phyloP scores from a whole-genome alignment of 2,329 filamentous ascomycete species.

The Pyrenophora teres region DNA sequence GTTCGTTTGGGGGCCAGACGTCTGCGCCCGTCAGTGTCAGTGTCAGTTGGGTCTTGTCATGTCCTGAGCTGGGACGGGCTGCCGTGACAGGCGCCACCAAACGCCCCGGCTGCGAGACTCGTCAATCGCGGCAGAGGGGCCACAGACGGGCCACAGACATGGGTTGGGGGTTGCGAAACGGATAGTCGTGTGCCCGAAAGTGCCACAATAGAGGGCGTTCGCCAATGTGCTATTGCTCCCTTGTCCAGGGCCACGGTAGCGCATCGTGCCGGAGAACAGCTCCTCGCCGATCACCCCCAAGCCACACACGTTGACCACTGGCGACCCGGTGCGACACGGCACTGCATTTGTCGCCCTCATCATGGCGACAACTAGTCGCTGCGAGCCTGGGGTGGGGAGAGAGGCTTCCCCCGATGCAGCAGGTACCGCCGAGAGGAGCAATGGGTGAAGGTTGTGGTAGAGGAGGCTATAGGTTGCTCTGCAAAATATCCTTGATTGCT shows the following conservation, averaged over 20 bases:
- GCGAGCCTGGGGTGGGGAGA: slow-evolving; percentile 1
- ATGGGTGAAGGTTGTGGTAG: background rate
- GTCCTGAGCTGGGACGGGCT: background rate
- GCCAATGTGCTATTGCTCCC: slow-evolving; percentile 17
- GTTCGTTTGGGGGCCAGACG: too few relatives aligned
- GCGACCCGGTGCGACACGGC: slow-evolving; percentile 1
- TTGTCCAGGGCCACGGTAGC: slow-evolving; percentile 17
- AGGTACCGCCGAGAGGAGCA: slow-evolving; percentile 11
- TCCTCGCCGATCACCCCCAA: slow-evolving; percentile 30
- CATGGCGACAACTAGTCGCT: slow-evolving; percentile 1
- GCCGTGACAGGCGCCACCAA: slow-evolving; percentile 28
- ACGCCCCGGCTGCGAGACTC: slow-evolving; percentile 16
- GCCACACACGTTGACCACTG: background rate
- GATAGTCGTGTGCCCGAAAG: slow-evolving; percentile 14
- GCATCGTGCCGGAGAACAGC: slow-evolving; percentile 14
- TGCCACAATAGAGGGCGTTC: slow-evolving; percentile 5
- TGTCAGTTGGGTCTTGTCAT: slow-evolving; percentile 11
- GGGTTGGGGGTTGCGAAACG: slow-evolving; percentile 12
- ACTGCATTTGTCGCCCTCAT: background rate
- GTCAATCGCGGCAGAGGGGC: slow-evolving; percentile 19
- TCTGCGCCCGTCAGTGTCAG: background rate
- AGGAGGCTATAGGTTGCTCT: background rate
- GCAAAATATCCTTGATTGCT: slow-evolving; percentile 14
- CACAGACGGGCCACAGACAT: slow-evolving; percentile 19
- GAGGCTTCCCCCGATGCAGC: slow-evolving; percentile 15